Percentiles rank a stretch among this genome's conserved stretches.
phyloP scores from a whole-genome alignment of 1,284 basidiomycete species.

The Naganishia cerealis region DNA sequence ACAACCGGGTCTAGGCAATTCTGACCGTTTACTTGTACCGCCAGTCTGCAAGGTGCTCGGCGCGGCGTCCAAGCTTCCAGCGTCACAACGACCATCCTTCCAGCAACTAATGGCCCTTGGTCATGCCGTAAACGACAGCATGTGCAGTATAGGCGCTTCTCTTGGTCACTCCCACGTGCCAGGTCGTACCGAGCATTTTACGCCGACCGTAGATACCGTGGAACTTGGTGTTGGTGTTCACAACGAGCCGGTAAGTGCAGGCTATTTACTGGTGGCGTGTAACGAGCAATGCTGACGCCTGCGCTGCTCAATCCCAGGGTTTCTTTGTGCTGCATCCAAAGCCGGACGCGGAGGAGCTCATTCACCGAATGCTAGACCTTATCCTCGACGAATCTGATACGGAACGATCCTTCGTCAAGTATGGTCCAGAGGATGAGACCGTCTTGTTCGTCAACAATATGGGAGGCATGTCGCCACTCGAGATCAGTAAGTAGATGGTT shows the following conservation, averaged over 20 bases:
- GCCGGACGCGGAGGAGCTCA: constrained; percentile 30
- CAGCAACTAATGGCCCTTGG: no score
- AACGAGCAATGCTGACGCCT: background rate
- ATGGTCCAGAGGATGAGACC: no score
- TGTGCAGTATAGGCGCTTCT: no score
- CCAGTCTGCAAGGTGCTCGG: constrained; percentile 52
- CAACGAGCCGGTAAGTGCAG: constrained; percentile 56
- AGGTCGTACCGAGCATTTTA: no score
- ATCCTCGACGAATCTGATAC: no score
- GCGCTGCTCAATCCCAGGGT: constrained; percentile 38
- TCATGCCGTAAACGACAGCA: no score
- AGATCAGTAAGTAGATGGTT: constrained; percentile 44
- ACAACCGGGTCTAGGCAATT: constrained; percentile 36
- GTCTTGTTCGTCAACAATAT: constrained; percentile 56
- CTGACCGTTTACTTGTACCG: constrained; percentile 41
- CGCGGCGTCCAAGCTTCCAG: constrained; percentile 39
- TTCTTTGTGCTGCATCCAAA: constrained; percentile 47
- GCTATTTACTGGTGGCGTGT: background rate
- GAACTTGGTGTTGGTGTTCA: constrained; percentile 49
- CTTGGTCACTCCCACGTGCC: no score
- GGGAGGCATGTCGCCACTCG: constrained; percentile 56
- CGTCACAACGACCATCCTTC: no score
- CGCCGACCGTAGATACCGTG: no score
- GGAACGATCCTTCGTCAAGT: no score
- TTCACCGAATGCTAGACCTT: no score